Percentiles rank a stretch among this genome's conserved stretches.
Evolutionary conservation across 208 protist species (phyloP).

Genomic region (Trypanosoma platydactyli): DNA sequence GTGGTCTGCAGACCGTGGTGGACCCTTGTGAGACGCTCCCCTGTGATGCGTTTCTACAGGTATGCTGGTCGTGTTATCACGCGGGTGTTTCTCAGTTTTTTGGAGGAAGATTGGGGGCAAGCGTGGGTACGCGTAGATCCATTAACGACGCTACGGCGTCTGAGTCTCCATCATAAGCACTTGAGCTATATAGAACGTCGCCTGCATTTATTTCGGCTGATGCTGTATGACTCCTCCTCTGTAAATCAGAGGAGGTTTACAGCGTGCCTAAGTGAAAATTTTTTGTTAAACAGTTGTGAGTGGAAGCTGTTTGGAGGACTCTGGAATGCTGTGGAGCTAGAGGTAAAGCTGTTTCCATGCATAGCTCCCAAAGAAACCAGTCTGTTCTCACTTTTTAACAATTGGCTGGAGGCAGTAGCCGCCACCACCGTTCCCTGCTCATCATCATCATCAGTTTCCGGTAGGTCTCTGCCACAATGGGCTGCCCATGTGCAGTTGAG

Average conservation of each 20-base stretch:
- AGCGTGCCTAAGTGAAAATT: background rate
- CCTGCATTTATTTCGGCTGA: conserved; percentile 22
- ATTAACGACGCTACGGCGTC: conserved; percentile 36
- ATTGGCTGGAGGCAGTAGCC: background rate
- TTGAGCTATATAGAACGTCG: background rate
- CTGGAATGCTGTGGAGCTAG: conserved; percentile 19
- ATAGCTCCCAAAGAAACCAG: conserved; percentile 14
- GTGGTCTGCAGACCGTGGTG: conserved; percentile 38
- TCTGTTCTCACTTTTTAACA: conserved; percentile 8
- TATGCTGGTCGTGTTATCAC: conserved; percentile 32
- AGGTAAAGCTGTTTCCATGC: conserved; percentile 26
- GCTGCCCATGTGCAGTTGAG: background rate
- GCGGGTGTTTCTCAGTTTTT: conserved; percentile 37
- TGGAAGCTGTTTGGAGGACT: conserved; percentile 16
- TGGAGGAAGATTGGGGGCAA: conserved; percentile 47
- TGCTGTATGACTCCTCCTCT: background rate
- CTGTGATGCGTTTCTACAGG: conserved; percentile 21
- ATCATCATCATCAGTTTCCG: background rate
- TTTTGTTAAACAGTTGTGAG: background rate
- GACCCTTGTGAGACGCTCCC: conserved; percentile 12
- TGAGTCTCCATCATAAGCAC: conserved; percentile 15
- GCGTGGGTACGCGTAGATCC: conserved; percentile 31
- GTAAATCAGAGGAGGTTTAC: background rate
- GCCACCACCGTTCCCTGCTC: no score
- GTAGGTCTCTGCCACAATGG: background rate